Conservation (phyloP, 331 rosid genomes). For the Saraca asoca region DNA sequence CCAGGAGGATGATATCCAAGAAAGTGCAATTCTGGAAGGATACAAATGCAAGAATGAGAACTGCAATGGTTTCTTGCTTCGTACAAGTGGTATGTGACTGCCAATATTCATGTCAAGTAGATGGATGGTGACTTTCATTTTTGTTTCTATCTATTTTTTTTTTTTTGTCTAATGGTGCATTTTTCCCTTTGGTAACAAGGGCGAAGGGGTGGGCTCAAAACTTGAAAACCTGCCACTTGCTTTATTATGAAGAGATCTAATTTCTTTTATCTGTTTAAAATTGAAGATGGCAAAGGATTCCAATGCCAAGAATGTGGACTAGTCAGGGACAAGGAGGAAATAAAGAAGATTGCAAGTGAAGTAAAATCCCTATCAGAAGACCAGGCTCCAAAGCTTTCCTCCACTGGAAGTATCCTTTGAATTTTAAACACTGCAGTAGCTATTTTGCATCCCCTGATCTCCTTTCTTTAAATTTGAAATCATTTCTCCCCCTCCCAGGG, state of each 20-base stretch:
- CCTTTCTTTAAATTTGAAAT: not conserved
- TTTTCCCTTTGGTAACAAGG: slow-evolving; percentile 2
- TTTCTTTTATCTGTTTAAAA: slow-evolving; percentile 23
- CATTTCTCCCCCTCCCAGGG: not conserved
- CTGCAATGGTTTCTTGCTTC: slow-evolving; percentile 82
- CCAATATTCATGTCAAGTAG: slow-evolving; percentile 13
- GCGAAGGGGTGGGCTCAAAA: slow-evolving; percentile 24
- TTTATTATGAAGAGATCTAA: slow-evolving; percentile 21
- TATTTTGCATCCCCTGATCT: slow-evolving; percentile 17
- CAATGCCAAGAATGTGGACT: slow-evolving; percentile 77
- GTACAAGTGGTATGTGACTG: slow-evolving; percentile 59
- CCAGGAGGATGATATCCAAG: slow-evolving; percentile 62
- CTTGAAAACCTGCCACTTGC: slow-evolving; percentile 19
- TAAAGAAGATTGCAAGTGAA: slow-evolving; percentile 58
- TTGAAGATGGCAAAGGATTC: slow-evolving; percentile 68
- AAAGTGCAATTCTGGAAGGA: slow-evolving; percentile 86
- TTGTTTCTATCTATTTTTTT: not conserved
- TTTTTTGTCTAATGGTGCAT: slow-evolving; percentile 22
- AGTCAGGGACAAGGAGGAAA: slow-evolving; percentile 69
- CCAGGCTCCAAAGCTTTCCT: slow-evolving; percentile 42
- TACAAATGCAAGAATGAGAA: slow-evolving; percentile 67
- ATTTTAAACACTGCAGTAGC: slow-evolving; percentile 32
- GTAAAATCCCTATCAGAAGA: slow-evolving; percentile 62
- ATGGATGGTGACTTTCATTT: no score
- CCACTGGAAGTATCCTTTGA: slow-evolving; percentile 68